Evolutionary conservation across 1,139 yeast genomes (phyloP).

Genomic region (Yamadazyma spencermartinsiae): DNA sequence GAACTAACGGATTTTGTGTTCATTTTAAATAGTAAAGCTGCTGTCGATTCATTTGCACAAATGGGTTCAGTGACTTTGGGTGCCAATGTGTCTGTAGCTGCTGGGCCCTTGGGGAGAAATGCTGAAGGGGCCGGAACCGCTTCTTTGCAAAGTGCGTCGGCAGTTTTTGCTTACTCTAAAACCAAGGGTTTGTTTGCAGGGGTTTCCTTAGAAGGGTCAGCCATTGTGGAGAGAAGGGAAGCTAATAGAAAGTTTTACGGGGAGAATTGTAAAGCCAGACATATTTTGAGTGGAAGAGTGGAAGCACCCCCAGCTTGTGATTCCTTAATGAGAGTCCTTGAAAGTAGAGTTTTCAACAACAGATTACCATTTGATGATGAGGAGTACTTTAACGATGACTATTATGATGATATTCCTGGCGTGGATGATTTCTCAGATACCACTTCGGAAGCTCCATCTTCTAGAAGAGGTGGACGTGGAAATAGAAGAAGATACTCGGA

Average conservation of each 20-base stretch:
- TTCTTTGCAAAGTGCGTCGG: slow-evolving; percentile 82
- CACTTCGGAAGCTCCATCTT: slow-evolving; percentile 29
- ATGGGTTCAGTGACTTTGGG: slow-evolving; percentile 93
- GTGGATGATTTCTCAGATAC: slow-evolving; percentile 53
- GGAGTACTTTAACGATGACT: slow-evolving; percentile 57
- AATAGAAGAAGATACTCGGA: slow-evolving; percentile 41
- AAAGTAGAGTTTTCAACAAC: slow-evolving; percentile 79
- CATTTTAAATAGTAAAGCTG: slow-evolving; percentile 79
- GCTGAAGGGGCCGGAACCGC: slow-evolving; percentile 99
- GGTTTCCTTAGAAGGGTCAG: slow-evolving; percentile 94
- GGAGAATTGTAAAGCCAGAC: slow-evolving; percentile 77
- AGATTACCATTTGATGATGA: slow-evolving; percentile 51
- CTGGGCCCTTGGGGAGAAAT: slow-evolving; percentile 96
- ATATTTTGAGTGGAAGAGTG: slow-evolving; percentile 78
- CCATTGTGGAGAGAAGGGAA: slow-evolving; percentile 91
- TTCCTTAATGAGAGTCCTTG: slow-evolving; percentile 80
- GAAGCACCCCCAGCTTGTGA: slow-evolving; percentile 95
- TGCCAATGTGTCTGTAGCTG: slow-evolving; percentile 95
- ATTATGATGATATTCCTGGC: slow-evolving; percentile 68
- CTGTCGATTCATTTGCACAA: slow-evolving; percentile 93
- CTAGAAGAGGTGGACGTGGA: slow-evolving; percentile 30
- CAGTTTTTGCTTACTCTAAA: slow-evolving; percentile 90
- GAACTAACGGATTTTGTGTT: slow-evolving; percentile 96
- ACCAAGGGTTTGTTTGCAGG: slow-evolving; percentile 98
- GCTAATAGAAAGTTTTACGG: slow-evolving; percentile 96